These are phyloP conservation scores for Coniosporium tulheliwenetii DNA, from an alignment of 2,329 filamentous ascomycete species.

Conservation along the genomic window DNA sequence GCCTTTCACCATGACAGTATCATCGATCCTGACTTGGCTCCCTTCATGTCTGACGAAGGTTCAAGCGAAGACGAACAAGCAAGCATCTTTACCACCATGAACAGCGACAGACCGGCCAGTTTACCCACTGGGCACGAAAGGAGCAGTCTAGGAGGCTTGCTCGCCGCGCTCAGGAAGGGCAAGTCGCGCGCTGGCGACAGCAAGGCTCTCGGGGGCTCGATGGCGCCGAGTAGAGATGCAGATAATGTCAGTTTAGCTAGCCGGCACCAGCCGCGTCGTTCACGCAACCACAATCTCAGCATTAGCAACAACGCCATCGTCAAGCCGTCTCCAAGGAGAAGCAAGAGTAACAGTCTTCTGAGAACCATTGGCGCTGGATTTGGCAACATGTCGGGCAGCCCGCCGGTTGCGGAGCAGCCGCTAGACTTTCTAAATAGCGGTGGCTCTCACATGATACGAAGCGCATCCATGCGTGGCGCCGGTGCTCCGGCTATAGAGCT, in stretches of 20 bases:
- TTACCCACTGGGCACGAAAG: conserved; percentile 56
- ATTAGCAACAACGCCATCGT: conserved; percentile 61
- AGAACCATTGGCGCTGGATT: conserved; percentile 17
- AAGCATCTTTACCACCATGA: conserved; percentile 65
- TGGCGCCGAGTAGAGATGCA: conserved; percentile 49
- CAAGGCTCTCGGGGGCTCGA: conserved; percentile 57
- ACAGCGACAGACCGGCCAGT: conserved; percentile 36
- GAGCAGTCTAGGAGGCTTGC: conserved; percentile 53
- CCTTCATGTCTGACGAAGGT: conserved; percentile 87
- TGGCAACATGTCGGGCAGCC: conserved; percentile 13
- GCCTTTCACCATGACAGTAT: conserved; percentile 99
- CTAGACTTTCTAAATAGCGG: conserved; percentile 9
- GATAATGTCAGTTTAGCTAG: conserved; percentile 50
- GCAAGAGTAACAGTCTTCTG: conserved; percentile 36
- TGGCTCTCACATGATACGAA: conserved; percentile 40
- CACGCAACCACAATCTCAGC: conserved; percentile 68
- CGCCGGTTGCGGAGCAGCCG: conserved; percentile 9
- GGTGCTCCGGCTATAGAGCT: conserved; percentile 66
- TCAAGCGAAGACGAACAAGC: conserved; percentile 88
- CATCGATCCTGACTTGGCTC: conserved; percentile 88
- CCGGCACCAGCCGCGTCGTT: conserved; percentile 45
- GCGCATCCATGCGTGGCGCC: conserved; percentile 65
- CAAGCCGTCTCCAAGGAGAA: conserved; percentile 55
- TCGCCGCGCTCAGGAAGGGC: conserved; percentile 61
- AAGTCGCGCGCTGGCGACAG: conserved; percentile 52